A percentile compares a stretch with the other conserved stretches of the same genome.
phyloP scores from a whole-genome alignment of 805 yeast species.

The Candida xiaguanensis region DNA sequence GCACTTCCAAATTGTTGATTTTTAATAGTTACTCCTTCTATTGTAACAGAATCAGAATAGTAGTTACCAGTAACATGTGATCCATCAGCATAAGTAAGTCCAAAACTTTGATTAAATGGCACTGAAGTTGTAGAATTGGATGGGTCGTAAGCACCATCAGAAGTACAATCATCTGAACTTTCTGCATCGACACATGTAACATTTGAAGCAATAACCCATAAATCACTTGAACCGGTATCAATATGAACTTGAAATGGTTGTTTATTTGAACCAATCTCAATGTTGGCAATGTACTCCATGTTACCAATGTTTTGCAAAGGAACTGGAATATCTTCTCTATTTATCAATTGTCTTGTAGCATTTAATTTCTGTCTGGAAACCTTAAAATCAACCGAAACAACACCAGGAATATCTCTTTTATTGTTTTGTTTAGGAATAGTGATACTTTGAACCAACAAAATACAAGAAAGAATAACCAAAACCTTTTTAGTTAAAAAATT shows the following conservation, averaged over 20 bases:
- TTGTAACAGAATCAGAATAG: conserved; percentile 13
- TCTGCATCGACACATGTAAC: conserved; percentile 12
- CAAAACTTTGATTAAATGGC: conserved; percentile 6
- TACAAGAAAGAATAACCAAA: conserved; percentile 6
- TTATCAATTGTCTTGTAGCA: background rate
- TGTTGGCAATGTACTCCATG: background rate
- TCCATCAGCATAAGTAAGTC: conserved; percentile 11
- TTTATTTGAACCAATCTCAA: conserved; percentile 13
- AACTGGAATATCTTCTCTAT: conserved; percentile 4
- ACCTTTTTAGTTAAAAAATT: background rate
- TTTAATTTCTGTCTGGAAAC: conserved; percentile 1
- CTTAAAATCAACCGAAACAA: conserved; percentile 7
- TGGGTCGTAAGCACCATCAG: conserved; percentile 13
- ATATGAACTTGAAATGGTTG: conserved; percentile 16
- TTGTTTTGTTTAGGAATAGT: conserved; percentile 5
- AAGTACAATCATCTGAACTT: background rate
- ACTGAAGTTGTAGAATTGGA: conserved; percentile 7
- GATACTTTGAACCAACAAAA: conserved; percentile 7
- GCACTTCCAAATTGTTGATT: conserved; percentile 18
- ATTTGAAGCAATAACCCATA: conserved; percentile 6
- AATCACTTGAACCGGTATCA: conserved; percentile 20
- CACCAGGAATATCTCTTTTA: conserved; percentile 7
- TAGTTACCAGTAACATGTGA: conserved; percentile 12
- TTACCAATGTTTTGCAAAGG: conserved; percentile 2
- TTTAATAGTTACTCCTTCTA: conserved; percentile 10